Base-by-base conservation (phyloP, 768 basidiomycete species). In the Brasilioporus rufonigricans region DNA sequence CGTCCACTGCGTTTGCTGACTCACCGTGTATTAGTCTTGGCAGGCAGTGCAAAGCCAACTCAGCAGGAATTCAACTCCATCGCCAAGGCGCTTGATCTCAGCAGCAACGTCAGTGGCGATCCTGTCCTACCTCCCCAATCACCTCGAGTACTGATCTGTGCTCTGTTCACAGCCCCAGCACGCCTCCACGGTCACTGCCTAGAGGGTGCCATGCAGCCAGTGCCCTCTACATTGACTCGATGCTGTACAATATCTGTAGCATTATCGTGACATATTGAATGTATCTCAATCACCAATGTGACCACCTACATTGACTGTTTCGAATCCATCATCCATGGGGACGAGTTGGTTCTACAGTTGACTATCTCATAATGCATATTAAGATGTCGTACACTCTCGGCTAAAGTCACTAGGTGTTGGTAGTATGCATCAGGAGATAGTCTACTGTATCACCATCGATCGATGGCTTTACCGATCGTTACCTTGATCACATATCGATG, bases 1-100 rank as follows among this genome's bases (percentile, higher is more conserved):
- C 16, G 10, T 32, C 18, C 23, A 3, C 7, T 16, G 23, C 3
- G n/a, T 29, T 44, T 39, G 16, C 31, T 46, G 12, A 43, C 26
- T 2, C 35, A n/a, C n/a, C n/a, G n/a, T n/a, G 2, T 16, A 16
- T 18, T 53, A 86, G 86, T 87, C 59, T 76, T 80, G 67, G 73
- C 74, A 12, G 83, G 78, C 8, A 59, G 19, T 0, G 35, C 14
- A 5, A 77, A 61, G 53, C 77, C 85, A 14, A 80, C 79, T 10
- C 56, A 69, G 9, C 54, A 61, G 0, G 86, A 87, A 60, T 86
- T 84, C 68, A 65, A 72, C 33, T 65, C 65, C 24, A 72, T 87
- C 53, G 79, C 81, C 1, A 10, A 12, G 0, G 76, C 63, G 4
- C 71, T 87, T 21, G 70, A 64, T 18, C 75, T 85, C 60, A 61